These are phyloP conservation scores for Zymoseptoria tritici DNA, from an alignment of 2,329 filamentous ascomycete genomes.

Conservation along the genomic window DNA sequence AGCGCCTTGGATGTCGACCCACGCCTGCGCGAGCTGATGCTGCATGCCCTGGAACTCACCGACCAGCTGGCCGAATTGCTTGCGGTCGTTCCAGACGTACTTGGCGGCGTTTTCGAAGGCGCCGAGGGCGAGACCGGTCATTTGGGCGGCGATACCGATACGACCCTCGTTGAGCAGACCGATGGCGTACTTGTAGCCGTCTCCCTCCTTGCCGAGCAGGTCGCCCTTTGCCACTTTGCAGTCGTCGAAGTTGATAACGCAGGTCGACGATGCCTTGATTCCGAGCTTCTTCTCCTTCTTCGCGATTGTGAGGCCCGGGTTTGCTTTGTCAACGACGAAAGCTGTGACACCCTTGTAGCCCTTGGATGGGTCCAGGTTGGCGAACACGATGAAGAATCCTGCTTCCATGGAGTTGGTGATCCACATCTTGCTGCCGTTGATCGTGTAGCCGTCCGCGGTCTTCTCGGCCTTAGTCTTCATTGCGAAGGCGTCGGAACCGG, in stretches of 20 bases:
- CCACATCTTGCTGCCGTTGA: conserved; percentile 98
- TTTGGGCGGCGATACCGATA: conserved; percentile 96
- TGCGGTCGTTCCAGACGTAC: conserved; percentile 97
- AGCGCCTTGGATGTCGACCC: conserved; percentile 86
- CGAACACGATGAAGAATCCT: conserved; percentile 94
- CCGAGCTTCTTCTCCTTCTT: conserved; percentile 99
- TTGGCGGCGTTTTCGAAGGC: conserved; percentile 90
- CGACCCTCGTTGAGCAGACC: conserved; percentile 88
- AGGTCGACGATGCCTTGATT: conserved; percentile 91
- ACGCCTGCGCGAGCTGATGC: conserved; percentile 94
- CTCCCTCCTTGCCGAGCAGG: conserved; percentile 76
- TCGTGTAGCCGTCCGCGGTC: conserved; percentile 74
- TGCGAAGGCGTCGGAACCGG: conserved; percentile 92
- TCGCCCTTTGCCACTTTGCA: conserved; percentile 84
- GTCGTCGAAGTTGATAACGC: conserved; percentile 95
- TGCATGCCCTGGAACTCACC: conserved; percentile 99
- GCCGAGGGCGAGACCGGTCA: conserved; percentile 92
- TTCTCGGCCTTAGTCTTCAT: conserved; percentile 83
- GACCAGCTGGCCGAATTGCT: conserved; percentile 88
- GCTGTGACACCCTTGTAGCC: conserved; percentile 97
- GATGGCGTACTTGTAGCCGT: conserved; percentile 98
- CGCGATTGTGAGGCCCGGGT: conserved; percentile 82
- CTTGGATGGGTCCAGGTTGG: conserved; percentile 84
- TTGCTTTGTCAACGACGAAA: conserved; percentile 87
- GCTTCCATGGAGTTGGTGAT: conserved; percentile 97